These are phyloP conservation scores for Mycena latifolia DNA, from an alignment of 768 basidiomycete genomes.

Conservation along the genomic window DNA sequence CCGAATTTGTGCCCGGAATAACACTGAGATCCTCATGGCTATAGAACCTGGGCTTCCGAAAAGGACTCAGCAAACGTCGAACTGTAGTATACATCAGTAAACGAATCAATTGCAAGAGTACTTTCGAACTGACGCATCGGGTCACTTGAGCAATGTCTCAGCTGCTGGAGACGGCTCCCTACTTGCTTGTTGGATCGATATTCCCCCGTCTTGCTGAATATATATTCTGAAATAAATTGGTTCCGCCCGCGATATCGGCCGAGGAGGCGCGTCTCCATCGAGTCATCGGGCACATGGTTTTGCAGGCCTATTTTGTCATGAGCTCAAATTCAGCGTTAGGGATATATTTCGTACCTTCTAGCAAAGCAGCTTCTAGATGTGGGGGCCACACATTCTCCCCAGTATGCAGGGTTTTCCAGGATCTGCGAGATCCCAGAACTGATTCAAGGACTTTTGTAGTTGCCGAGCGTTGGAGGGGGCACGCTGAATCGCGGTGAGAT, in stretches of 20 bases:
- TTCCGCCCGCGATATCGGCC: constrained; percentile 64
- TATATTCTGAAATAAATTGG: constrained; percentile 65
- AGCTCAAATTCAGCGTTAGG: constrained; percentile 28
- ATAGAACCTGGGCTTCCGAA: too few relatives aligned
- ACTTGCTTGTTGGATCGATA: constrained; percentile 62
- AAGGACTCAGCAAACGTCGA: not conserved
- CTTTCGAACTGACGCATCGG: not conserved
- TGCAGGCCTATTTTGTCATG: constrained; percentile 50
- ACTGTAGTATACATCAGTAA: not conserved
- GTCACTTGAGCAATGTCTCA: not conserved
- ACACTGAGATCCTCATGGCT: not conserved
- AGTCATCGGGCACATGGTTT: constrained; percentile 59
- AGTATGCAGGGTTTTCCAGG: not conserved
- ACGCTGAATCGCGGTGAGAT: too few relatives aligned
- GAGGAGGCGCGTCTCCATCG: constrained; percentile 59
- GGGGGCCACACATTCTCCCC: constrained; percentile 17
- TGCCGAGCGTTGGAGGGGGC: not conserved
- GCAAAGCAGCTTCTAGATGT: constrained; percentile 58
- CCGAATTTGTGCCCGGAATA: not conserved
- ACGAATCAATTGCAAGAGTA: not conserved
- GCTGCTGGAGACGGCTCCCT: constrained; percentile 50
- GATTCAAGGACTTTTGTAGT: not conserved
- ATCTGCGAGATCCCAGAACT: not conserved
- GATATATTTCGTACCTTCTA: constrained; percentile 52
- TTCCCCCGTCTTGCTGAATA: constrained; percentile 57